Evolutionary conservation across 2,329 filamentous ascomycete genomes (phyloP).

Genomic region (Talaromyces sp.): DNA sequence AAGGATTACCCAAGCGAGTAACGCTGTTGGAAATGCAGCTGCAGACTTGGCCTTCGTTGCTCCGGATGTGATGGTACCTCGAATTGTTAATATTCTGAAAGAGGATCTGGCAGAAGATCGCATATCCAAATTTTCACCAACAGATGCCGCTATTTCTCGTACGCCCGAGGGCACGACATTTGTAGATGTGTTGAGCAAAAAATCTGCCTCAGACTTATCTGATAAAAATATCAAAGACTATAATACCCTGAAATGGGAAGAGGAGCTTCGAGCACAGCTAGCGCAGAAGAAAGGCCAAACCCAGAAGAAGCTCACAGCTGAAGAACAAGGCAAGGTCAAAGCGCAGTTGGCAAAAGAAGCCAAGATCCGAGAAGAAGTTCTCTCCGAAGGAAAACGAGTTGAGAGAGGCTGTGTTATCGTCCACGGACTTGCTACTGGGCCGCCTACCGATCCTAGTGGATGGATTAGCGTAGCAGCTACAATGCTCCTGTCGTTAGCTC

Average conservation of each 20-base stretch:
- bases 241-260: slow-evolving; percentile 94
- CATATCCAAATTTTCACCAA: slow-evolving; percentile 69
- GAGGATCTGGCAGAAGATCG: slow-evolving; percentile 68
- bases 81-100: slow-evolving; percentile 68
- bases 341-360: slow-evolving; percentile 85
- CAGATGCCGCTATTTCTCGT: slow-evolving; percentile 88
- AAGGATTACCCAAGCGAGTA: slow-evolving; percentile 40
- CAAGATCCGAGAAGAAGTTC: slow-evolving; percentile 69
- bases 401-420: slow-evolving; percentile 83
- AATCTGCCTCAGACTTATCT: slow-evolving; percentile 62
- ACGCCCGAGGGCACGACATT: slow-evolving; percentile 86
- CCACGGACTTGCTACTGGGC: slow-evolving; percentile 72
- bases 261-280: slow-evolving; percentile 79
- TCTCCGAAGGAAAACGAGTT: slow-evolving; percentile 64
- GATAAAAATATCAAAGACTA: slow-evolving; percentile 94
- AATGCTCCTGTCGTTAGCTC: slow-evolving; percentile 66
- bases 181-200: slow-evolving; percentile 85
- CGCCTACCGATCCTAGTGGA: slow-evolving; percentile 78
- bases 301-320: slow-evolving; percentile 82
- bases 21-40: slow-evolving; percentile 76
- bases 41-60: slow-evolving; percentile 93
- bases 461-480: slow-evolving; percentile 85
- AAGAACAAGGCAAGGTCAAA: slow-evolving; percentile 86
- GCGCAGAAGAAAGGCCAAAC: slow-evolving; percentile 85
- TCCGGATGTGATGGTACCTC: slow-evolving; percentile 72